Evolutionary conservation across 345 rosid genomes (phyloP).

Genomic region (Eucalyptus pauciflora): DNA sequence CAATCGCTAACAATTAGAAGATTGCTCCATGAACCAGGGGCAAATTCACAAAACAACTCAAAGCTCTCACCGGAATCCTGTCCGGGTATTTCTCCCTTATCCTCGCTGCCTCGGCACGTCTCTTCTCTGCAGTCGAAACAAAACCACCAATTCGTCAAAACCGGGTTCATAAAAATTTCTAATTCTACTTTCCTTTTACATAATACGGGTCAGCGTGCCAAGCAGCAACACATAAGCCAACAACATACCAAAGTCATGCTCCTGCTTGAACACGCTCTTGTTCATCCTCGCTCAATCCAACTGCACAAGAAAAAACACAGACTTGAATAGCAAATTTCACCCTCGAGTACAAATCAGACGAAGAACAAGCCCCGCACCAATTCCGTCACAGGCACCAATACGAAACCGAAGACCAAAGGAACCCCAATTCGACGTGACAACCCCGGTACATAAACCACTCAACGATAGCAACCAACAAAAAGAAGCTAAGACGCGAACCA

Average conservation of each 20-base stretch:
- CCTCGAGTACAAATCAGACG: neutral
- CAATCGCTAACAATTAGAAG: neutral
- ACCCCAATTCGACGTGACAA: neutral
- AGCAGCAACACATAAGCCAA: neutral
- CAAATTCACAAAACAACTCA: neutral
- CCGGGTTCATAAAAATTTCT: neutral
- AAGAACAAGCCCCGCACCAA: neutral
- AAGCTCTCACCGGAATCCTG: neutral
- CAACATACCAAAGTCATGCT: conserved; percentile 22
- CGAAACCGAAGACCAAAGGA: neutral
- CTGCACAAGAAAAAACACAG: neutral
- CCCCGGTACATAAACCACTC: neutral
- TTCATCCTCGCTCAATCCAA: conserved; percentile 7
- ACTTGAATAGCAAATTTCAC: neutral
- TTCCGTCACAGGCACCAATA: neutral
- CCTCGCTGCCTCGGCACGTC: neutral
- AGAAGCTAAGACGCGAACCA: neutral
- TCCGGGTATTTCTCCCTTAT: conserved; percentile 5
- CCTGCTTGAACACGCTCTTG: conserved; percentile 28
- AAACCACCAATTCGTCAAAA: neutral
- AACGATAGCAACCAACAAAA: neutral
- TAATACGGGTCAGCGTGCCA: neutral
- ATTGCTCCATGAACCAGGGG: neutral
- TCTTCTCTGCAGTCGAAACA: neutral
- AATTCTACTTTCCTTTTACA: neutral